phyloP scores from a whole-genome alignment of 768 basidiomycete species.

The Suillus luteus region DNA sequence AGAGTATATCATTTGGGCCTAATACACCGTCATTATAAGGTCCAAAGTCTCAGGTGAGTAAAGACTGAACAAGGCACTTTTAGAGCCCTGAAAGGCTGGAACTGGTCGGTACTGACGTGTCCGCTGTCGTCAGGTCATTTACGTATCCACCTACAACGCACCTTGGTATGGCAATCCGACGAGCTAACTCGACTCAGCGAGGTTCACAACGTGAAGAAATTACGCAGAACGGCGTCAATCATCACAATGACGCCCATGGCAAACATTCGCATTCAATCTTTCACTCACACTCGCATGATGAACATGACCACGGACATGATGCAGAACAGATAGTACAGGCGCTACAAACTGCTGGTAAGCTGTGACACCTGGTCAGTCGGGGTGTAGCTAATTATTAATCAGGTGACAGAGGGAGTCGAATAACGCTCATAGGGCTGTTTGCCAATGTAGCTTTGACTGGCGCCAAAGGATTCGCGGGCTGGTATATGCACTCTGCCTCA shows the following conservation, averaged over 20 bases:
- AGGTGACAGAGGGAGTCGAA: conserved; percentile 82
- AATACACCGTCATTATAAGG: background rate
- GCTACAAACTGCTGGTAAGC: conserved; percentile 63
- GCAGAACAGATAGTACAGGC: conserved; percentile 71
- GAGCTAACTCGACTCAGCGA: conserved; percentile 21
- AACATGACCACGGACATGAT: conserved; percentile 58
- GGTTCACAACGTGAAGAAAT: conserved; percentile 30
- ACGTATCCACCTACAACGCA: conserved; percentile 2
- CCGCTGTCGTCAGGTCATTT: conserved; percentile 17
- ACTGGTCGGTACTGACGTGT: conserved; percentile 11
- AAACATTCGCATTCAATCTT: conserved; percentile 64
- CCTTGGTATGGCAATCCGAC: conserved; percentile 25
- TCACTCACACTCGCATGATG: conserved; percentile 66
- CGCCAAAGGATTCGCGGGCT: conserved; percentile 86
- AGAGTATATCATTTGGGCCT: background rate
- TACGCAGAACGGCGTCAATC: conserved; percentile 34
- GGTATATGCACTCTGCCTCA: conserved; percentile 87
- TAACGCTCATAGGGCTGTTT: conserved; percentile 83
- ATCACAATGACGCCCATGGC: conserved; percentile 36
- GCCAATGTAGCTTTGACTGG: conserved; percentile 81
- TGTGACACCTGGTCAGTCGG: background rate
- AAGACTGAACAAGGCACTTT: conserved; percentile 10
- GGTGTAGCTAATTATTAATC: conserved; percentile 9
- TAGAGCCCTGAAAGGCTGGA: background rate
- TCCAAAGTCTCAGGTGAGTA: conserved; percentile 5